These are phyloP conservation scores for Hordeum pubiflorum DNA, from an alignment of 202 grass and related monocot genomes.

Conservation along the genomic window DNA sequence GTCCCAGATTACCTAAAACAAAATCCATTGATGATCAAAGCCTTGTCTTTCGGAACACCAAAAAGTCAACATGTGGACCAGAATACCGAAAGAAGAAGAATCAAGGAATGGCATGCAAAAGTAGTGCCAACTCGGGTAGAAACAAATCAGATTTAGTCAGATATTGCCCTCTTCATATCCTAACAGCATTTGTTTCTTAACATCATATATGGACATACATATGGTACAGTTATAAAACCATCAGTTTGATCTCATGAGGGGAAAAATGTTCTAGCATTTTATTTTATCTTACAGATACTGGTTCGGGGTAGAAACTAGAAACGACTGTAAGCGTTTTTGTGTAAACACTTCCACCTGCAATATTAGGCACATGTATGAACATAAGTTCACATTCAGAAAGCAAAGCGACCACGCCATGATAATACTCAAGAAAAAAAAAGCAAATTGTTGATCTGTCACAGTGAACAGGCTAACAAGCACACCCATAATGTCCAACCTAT, in stretches of 20 bases:
- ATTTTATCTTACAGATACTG: too few species aligned
- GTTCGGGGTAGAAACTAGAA: too few species aligned
- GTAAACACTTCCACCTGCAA: too few species aligned
- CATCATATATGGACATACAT: background rate
- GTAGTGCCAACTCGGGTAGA: background rate
- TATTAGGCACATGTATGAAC: too few species aligned
- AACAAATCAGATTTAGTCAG: background rate
- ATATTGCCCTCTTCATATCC: background rate
- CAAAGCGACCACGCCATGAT: too few species aligned
- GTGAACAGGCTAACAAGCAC: background rate
- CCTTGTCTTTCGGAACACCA: background rate
- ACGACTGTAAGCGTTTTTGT: too few species aligned
- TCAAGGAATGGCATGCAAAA: constrained; percentile 14
- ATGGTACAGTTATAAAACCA: too few species aligned
- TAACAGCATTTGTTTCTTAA: background rate
- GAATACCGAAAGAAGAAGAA: constrained; percentile 19
- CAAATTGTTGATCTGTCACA: background rate
- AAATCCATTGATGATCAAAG: background rate
- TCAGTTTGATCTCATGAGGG: too few species aligned
- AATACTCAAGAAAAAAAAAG: background rate
- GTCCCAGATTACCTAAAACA: constrained; percentile 29
- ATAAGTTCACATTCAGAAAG: too few species aligned
- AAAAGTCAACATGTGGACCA: constrained; percentile 11
- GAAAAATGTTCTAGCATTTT: too few species aligned
- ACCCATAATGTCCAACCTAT: background rate